Base-by-base conservation (phyloP, 768 basidiomycete genomes). In the Boletellus ananas region DNA sequence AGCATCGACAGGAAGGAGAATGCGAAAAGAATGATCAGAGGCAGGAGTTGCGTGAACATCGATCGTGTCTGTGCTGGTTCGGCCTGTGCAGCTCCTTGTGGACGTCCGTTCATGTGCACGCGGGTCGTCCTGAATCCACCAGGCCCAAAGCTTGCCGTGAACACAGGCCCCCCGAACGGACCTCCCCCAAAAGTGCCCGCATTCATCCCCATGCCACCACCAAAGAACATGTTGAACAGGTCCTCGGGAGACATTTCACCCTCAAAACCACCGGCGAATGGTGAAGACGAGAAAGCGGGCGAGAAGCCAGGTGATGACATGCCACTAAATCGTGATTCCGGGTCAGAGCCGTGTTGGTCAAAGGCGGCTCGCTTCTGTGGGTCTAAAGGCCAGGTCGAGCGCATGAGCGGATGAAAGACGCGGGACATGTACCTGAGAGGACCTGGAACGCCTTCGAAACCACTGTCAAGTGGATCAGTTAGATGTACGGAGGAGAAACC, bases 171-270 rank as follows among this genome's bases (percentile, higher is more conserved):
- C 1, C 56, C 59, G 33, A 63, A 66, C 52, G 82, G 80, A 2
- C 80, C 77, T 11, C 78, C 74, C n/a, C 83, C 81, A 54, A 78
- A 79, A 49, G 66, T 72, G n/a, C 72, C 78, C 25, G 74, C 75
- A 17, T 68, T 68, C 62, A 62, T 58, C 13, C 60, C 62, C 49
- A 75, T 78, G 1, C 78, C 77, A 17, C 77, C 81, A 20, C 92
- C 92, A 66, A 98, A 98, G 80, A 98, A 96, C 89, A 95, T 94
- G 64, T 97, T 95, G 74, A 98, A 98, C 49, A 98, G 65, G 51
- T 97, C 95, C 70, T 97, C 95, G 6, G 95, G 94, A 49, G 88
- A 94, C 58, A 98, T 74, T 70, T 97, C 94, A 47, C 82, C 83
- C 12, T 90, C 87, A 60, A 86, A 90, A 2, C 77, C 70, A 33